These are phyloP conservation scores for Echium plantagineum DNA, from an alignment of 257 asterid genomes.

Conservation along the genomic window DNA sequence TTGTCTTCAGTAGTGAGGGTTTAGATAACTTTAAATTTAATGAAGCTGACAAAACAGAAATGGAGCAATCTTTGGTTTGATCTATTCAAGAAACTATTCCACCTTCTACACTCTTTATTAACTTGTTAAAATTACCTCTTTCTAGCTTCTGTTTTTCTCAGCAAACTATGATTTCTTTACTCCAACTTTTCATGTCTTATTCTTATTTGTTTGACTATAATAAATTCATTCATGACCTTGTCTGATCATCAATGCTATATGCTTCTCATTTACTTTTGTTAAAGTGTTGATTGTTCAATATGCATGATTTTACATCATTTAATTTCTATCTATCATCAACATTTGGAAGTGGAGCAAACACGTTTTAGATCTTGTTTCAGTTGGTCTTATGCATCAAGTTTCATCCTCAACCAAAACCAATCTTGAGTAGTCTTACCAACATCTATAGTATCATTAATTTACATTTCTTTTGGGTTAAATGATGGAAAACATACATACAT, in stretches of 20 bases:
- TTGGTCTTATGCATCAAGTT: slow-evolving; percentile 24
- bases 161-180: no score
- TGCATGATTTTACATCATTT: slow-evolving; percentile 14
- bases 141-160: no score
- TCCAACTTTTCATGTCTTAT: no score
- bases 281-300: not conserved
- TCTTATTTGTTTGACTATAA: no score
- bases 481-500: no score
- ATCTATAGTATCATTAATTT: slow-evolving; percentile 9
- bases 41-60: slow-evolving; percentile 10
- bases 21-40: slow-evolving; percentile 16
- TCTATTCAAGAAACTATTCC: no score
- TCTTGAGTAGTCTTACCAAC: slow-evolving; percentile 43
- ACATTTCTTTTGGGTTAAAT: not conserved
- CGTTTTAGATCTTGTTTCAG: slow-evolving; percentile 7
- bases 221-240: no score
- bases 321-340: slow-evolving; percentile 8
- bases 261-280: not conserved
- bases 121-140: no score
- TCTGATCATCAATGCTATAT: not conserved
- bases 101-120: no score
- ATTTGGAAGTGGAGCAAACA: slow-evolving; percentile 31
- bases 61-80: slow-evolving; percentile 9
- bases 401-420: slow-evolving; percentile 59
- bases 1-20: slow-evolving; percentile 14